Conservation (phyloP, 352 stramenopile species). For the Phytopythium montanum region DNA sequence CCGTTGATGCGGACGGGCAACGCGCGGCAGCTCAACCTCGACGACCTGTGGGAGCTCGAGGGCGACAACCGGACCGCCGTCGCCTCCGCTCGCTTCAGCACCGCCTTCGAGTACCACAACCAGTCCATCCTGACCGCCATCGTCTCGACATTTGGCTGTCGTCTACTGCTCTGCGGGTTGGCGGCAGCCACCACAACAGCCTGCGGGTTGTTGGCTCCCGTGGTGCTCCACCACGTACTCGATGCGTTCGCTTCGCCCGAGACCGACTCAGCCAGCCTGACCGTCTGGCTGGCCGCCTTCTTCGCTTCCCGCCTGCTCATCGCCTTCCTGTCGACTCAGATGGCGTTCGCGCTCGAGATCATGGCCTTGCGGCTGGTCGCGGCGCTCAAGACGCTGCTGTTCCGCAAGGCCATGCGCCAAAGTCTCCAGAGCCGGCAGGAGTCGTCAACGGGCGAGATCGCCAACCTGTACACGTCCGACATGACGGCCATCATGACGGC, state of each 20-base stretch:
- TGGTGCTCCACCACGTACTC: constrained; percentile 39
- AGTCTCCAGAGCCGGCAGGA: constrained; percentile 10
- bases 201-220: constrained; percentile 25
- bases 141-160: constrained; percentile 15
- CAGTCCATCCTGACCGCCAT: constrained; percentile 19
- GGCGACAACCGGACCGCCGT: constrained; percentile 15
- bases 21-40: constrained; percentile 17
- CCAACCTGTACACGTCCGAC: constrained; percentile 40
- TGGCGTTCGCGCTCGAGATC: constrained; percentile 21
- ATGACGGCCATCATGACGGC: constrained; percentile 23
- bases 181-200: constrained; percentile 12
- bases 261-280: constrained; percentile 20
- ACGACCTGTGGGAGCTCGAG: constrained; percentile 29
- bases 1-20: constrained; percentile 27
- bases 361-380: constrained; percentile 20
- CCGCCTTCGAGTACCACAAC: constrained; percentile 13
- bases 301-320: constrained; percentile 28
- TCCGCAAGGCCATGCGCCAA: constrained; percentile 30
- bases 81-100: constrained; percentile 17
- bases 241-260: constrained; percentile 21
- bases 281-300: constrained; percentile 27
- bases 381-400: constrained; percentile 31
- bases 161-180: constrained; percentile 17
- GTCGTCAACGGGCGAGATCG: constrained; percentile 19
- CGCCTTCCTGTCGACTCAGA: constrained; percentile 25